Percentiles rank a stretch among this genome's conserved stretches.
These are phyloP conservation scores for Hyphochytrium catenoides DNA, from an alignment of 352 stramenopile genomes.

Conservation along the genomic window DNA sequence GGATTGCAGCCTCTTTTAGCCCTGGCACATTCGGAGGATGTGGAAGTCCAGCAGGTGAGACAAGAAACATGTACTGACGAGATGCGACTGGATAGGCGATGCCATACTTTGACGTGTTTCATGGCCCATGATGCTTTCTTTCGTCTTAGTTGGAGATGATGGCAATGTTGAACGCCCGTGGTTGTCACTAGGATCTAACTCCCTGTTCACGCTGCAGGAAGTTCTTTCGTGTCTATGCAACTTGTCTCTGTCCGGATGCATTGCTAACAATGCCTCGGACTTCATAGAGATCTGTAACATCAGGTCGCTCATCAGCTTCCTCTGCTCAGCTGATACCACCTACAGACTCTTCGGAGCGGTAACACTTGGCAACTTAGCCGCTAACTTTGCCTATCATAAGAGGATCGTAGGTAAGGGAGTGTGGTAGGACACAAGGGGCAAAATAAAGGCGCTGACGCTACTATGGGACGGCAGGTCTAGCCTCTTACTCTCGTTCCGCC, in stretches of 20 bases:
- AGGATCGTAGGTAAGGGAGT: slow-evolving; percentile 51
- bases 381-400: slow-evolving; percentile 36
- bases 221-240: slow-evolving; percentile 91
- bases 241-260: slow-evolving; percentile 78
- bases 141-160: too few relatives aligned
- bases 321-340: slow-evolving; percentile 80
- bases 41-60: slow-evolving; percentile 81
- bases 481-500: too few relatives aligned
- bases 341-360: slow-evolving; percentile 86
- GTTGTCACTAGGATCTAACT: too few relatives aligned
- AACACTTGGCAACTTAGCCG: slow-evolving; percentile 81
- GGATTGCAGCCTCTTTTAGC: slow-evolving; percentile 60
- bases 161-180: too few relatives aligned
- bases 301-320: slow-evolving; percentile 67
- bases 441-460: too few relatives aligned
- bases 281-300: slow-evolving; percentile 75
- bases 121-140: too few relatives aligned
- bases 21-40: slow-evolving; percentile 71
- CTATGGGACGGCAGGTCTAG: too few relatives aligned
- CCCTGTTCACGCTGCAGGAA: too few relatives aligned
- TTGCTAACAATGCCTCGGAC: slow-evolving; percentile 59
- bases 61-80: too few relatives aligned
- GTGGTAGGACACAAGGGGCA: too few relatives aligned
- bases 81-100: too few relatives aligned
- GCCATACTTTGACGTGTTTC: too few relatives aligned